These are phyloP conservation scores for Rubia balearica DNA, from an alignment of 305 asterid genomes.

Conservation along the genomic window DNA sequence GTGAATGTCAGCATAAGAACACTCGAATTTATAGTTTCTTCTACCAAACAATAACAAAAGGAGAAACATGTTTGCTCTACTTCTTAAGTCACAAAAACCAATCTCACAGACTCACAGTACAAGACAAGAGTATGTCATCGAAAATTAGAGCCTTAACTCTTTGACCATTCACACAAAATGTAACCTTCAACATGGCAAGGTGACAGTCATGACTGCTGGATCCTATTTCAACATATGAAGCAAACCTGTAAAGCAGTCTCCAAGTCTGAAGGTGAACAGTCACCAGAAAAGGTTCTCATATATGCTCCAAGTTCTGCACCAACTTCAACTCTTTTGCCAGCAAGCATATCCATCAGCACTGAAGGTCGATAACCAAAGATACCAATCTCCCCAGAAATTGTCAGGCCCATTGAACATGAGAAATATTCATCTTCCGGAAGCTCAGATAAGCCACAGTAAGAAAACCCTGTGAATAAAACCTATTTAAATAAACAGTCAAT, in stretches of 20 bases:
- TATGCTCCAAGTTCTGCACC: conserved; percentile 87
- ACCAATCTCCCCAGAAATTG: conserved; percentile 97
- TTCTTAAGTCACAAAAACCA: background rate
- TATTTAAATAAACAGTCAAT: conserved; percentile 48
- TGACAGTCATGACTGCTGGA: background rate
- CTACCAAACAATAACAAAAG: background rate
- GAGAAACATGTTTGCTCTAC: background rate
- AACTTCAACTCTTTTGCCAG: conserved; percentile 96
- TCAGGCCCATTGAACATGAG: conserved; percentile 94
- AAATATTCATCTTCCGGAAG: conserved; percentile 80
- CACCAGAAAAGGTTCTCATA: conserved; percentile 92
- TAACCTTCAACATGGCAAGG: background rate
- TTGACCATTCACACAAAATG: background rate
- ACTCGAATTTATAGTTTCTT: background rate
- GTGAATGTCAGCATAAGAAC: background rate
- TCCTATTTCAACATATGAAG: conserved; percentile 14
- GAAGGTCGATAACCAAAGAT: conserved; percentile 92
- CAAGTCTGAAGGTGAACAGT: conserved; percentile 94
- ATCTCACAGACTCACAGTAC: too few relatives aligned
- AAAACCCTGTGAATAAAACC: conserved; percentile 92
- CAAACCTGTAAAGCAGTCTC: conserved; percentile 96
- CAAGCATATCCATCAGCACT: conserved; percentile 88
- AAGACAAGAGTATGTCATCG: background rate
- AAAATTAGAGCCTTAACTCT: background rate
- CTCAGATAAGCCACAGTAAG: conserved; percentile 91